Conservation (phyloP, 2,329 filamentous ascomycete species). For the Ophiognomonia clavigignenti-juglandacearum region DNA sequence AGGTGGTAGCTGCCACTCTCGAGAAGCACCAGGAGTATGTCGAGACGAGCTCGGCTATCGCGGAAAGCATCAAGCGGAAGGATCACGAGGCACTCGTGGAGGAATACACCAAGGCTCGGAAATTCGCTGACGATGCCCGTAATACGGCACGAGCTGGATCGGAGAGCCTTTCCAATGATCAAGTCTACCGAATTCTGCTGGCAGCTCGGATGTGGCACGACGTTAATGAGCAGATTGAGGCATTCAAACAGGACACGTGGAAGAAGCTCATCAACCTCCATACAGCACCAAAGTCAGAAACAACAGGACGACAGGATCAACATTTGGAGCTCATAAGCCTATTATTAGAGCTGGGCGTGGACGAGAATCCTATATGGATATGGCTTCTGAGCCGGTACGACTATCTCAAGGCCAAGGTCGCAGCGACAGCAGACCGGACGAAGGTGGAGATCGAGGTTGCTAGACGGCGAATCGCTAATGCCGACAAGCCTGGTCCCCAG, state of each 20-base stretch:
- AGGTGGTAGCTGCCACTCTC: conserved; percentile 68
- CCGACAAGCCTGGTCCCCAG: conserved; percentile 65
- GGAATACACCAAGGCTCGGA: conserved; percentile 78
- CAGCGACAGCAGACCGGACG: conserved; percentile 73
- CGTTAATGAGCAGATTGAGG: conserved; percentile 78
- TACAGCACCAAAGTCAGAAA: conserved; percentile 45
- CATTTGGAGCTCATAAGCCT: conserved; percentile 89
- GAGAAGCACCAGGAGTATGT: conserved; percentile 78
- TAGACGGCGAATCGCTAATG: conserved; percentile 71
- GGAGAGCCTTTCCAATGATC: conserved; percentile 61
- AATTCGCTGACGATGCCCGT: conserved; percentile 73
- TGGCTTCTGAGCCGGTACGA: conserved; percentile 91
- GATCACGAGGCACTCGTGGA: conserved; percentile 87
- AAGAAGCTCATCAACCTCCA: conserved; percentile 69
- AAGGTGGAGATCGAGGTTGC: conserved; percentile 90
- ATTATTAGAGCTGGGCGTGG: conserved; percentile 86
- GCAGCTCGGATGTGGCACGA: conserved; percentile 95
- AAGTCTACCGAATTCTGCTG: conserved; percentile 81
- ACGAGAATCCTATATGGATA: conserved; percentile 94
- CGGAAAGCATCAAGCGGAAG: conserved; percentile 82
- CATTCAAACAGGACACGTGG: conserved; percentile 89
- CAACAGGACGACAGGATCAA: conserved; percentile 61
- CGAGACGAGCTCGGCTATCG: conserved; percentile 70
- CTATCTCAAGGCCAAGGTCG: conserved; percentile 81
- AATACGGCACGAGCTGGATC: conserved; percentile 56